Evolutionary conservation across 768 basidiomycete species (phyloP).

Genomic region (Ramaria sp.): DNA sequence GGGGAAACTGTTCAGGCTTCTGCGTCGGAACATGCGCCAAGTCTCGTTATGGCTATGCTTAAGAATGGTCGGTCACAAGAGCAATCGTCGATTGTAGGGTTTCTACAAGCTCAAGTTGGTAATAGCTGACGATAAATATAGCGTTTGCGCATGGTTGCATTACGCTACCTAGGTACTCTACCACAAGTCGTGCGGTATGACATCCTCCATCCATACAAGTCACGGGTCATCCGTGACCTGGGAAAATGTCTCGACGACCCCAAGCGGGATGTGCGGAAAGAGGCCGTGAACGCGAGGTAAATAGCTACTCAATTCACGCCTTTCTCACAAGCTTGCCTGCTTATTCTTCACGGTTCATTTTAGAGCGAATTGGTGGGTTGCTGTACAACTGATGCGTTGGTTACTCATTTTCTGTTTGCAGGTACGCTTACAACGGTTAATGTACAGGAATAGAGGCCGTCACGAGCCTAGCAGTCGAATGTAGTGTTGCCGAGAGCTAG

Average conservation of each 20-base stretch:
- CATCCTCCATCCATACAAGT: conserved; percentile 70
- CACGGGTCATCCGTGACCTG: conserved; percentile 61
- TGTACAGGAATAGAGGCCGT: too few species aligned
- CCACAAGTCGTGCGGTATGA: conserved; percentile 75
- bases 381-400: neutral
- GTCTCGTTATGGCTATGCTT: conserved; percentile 62
- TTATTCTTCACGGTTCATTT: neutral
- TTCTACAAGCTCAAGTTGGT: neutral
- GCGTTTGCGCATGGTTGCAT: conserved; percentile 66
- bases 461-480: too few species aligned
- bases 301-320: neutral
- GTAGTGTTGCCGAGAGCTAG: too few species aligned
- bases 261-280: conserved; percentile 70
- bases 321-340: too few species aligned
- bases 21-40: conserved; percentile 59
- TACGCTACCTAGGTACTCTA: conserved; percentile 62
- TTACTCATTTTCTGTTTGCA: neutral
- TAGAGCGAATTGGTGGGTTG: neutral
- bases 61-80: conserved; percentile 42
- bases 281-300: conserved; percentile 75
- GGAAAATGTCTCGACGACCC: conserved; percentile 79
- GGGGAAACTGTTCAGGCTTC: conserved; percentile 17
- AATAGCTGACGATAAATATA: neutral
- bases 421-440: neutral
- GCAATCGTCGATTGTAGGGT: conserved; percentile 45